Evolutionary conservation across 257 asterid species (phyloP).

Genomic region (Buddleja alternifolia): DNA sequence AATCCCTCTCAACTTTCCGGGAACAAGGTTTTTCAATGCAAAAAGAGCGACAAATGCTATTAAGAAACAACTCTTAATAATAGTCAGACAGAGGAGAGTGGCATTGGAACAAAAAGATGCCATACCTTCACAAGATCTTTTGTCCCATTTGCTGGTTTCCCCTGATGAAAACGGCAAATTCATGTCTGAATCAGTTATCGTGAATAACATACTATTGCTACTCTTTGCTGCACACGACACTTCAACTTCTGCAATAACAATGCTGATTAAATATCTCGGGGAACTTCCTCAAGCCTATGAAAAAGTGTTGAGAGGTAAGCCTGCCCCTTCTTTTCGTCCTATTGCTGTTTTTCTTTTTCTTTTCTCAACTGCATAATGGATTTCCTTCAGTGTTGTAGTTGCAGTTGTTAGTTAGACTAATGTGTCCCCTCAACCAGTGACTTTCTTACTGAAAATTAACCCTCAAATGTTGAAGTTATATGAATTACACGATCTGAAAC

Average conservation of each 20-base stretch:
- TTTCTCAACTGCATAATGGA: too few relatives aligned
- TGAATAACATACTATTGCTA: slow-evolving; percentile 39
- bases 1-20: slow-evolving; percentile 50
- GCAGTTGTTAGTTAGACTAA: too few relatives aligned
- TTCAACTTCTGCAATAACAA: slow-evolving; percentile 35
- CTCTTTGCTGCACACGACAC: slow-evolving; percentile 63
- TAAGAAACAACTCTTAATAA: slow-evolving; percentile 35
- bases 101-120: slow-evolving; percentile 31
- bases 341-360: too few relatives aligned
- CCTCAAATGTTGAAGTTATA: too few relatives aligned
- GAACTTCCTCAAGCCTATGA: slow-evolving; percentile 52
- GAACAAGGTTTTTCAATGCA: slow-evolving; percentile 45
- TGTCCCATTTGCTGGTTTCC: slow-evolving; percentile 48
- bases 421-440: too few relatives aligned
- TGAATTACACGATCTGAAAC: too few relatives aligned
- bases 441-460: too few relatives aligned
- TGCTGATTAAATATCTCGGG: slow-evolving; percentile 49
- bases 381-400: too few relatives aligned
- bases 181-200: slow-evolving; percentile 45
- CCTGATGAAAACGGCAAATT: slow-evolving; percentile 47
- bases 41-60: slow-evolving; percentile 41
- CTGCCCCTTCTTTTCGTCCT: too few relatives aligned
- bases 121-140: slow-evolving; percentile 45
- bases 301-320: slow-evolving; percentile 48
- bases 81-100: slow-evolving; percentile 42